These are phyloP conservation scores for Coemansia sp. DNA, from an alignment of 192 early-diverging fungal species.

Conservation along the genomic window DNA sequence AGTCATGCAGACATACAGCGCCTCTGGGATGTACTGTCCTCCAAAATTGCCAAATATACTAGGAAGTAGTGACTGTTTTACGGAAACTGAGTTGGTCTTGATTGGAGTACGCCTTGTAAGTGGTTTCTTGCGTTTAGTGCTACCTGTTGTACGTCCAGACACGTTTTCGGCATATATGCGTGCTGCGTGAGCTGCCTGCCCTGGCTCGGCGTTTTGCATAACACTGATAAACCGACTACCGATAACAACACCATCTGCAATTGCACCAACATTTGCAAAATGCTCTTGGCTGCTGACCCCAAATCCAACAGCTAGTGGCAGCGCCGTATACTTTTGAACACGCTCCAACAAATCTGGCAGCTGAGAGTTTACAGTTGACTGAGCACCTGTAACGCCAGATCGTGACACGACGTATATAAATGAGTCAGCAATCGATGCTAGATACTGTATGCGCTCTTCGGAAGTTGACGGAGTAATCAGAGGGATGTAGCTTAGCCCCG, in stretches of 20 bases:
- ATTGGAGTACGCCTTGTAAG: conserved; percentile 9
- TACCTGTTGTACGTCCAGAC: conserved; percentile 41
- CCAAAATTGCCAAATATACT: conserved; percentile 92
- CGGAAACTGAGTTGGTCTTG: conserved; percentile 9
- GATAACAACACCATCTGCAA: conserved; percentile 95
- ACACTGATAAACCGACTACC: conserved; percentile 86
- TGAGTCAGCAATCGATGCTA: conserved; percentile 79
- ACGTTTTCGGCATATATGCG: conserved; percentile 57
- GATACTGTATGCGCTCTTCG: conserved; percentile 70
- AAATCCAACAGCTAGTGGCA: conserved; percentile 95
- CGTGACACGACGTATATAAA: conserved; percentile 96
- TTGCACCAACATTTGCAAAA: conserved; percentile 75
- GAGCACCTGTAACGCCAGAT: conserved; percentile 93
- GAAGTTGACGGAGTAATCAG: conserved; percentile 93
- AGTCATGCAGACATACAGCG: conserved; percentile 90
- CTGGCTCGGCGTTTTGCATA: conserved; percentile 59
- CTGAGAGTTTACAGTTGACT: conserved; percentile 60
- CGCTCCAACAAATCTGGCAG: conserved; percentile 70
- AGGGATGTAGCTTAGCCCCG: conserved; percentile 82
- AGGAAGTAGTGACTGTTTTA: conserved; percentile 56
- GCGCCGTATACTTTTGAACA: conserved; percentile 72
- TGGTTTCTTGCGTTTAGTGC: conserved; percentile 21
- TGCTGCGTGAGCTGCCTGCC: conserved; percentile 45
- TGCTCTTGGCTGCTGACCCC: conserved; percentile 90
- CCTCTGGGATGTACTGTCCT: conserved; percentile 96